These are phyloP conservation scores for Pichia sp. DNA, from an alignment of 1,139 yeast genomes.

Conservation along the genomic window DNA sequence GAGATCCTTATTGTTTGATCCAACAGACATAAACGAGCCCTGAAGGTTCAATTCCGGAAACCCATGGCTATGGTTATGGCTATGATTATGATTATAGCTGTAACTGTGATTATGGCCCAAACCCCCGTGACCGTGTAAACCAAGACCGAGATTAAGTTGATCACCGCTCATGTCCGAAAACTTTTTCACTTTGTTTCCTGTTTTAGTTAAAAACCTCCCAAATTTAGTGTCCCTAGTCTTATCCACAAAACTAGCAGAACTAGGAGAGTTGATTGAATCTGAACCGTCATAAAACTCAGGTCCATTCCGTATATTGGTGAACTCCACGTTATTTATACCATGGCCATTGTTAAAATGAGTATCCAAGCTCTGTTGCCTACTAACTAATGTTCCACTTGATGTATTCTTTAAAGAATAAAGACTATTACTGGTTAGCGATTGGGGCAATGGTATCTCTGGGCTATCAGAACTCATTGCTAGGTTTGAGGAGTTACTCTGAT, in stretches of 20 bases:
- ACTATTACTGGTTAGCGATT: neutral
- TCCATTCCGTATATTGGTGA: conserved; percentile 27
- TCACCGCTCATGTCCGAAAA: conserved; percentile 14
- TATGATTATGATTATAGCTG: neutral
- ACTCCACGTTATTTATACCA: conserved; percentile 27
- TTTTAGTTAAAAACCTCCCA: conserved; percentile 23
- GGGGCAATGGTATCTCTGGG: conserved; percentile 10
- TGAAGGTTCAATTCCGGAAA: conserved; percentile 19
- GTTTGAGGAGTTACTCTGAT: neutral
- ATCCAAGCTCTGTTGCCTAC: conserved; percentile 4
- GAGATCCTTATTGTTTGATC: conserved; percentile 19
- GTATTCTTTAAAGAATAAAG: conserved; percentile 14
- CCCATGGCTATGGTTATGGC: neutral
- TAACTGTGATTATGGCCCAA: neutral
- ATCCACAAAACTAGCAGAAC: conserved; percentile 9
- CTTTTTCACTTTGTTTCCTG: conserved; percentile 25
- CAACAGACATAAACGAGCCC: conserved; percentile 1
- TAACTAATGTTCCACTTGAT: conserved; percentile 17
- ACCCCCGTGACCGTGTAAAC: conserved; percentile 8
- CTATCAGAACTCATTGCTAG: neutral
- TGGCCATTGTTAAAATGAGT: neutral
- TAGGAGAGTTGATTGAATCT: conserved; percentile 10
- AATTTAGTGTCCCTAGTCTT: conserved; percentile 23
- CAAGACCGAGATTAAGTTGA: conserved; percentile 13
- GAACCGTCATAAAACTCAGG: conserved; percentile 16